phyloP scores from a whole-genome alignment of 2,329 filamentous ascomycete genomes.

The Sclerotinia nivalis region DNA sequence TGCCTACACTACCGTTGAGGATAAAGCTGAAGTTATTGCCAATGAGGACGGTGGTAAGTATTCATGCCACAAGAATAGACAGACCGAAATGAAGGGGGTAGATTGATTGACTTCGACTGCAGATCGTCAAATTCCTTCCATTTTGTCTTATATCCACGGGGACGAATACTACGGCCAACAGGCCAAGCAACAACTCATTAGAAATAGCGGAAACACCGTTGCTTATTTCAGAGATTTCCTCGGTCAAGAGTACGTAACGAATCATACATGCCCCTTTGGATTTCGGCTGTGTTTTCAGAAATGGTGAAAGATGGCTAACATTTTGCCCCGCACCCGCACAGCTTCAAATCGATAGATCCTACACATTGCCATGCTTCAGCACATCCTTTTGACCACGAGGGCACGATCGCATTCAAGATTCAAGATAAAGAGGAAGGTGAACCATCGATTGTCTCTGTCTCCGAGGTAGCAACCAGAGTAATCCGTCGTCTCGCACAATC shows the following conservation, averaged over 20 bases:
- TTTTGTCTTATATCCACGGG: slow-evolving; percentile 90
- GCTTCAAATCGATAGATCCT: slow-evolving; percentile 94
- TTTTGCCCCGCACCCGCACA: slow-evolving; percentile 41
- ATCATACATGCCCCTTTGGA: neutral
- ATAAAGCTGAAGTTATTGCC: slow-evolving; percentile 96
- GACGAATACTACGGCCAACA: slow-evolving; percentile 97
- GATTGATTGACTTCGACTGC: slow-evolving; percentile 29
- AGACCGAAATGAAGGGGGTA: neutral
- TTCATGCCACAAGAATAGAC: neutral
- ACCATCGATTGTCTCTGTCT: slow-evolving; percentile 69
- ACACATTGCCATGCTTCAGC: slow-evolving; percentile 92
- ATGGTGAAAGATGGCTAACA: slow-evolving; percentile 25
- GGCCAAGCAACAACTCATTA: slow-evolving; percentile 89
- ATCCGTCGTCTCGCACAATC: slow-evolving; percentile 78
- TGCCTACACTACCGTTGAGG: slow-evolving; percentile 87
- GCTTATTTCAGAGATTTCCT: slow-evolving; percentile 96
- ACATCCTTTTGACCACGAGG: slow-evolving; percentile 75
- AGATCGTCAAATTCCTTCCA: slow-evolving; percentile 96
- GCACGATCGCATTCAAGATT: slow-evolving; percentile 77
- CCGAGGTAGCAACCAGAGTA: slow-evolving; percentile 82
- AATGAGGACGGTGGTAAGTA: slow-evolving; percentile 92
- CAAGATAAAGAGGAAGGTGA: slow-evolving; percentile 70
- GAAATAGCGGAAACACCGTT: slow-evolving; percentile 90
- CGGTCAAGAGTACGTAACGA: slow-evolving; percentile 74
- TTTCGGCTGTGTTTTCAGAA: neutral